Conservation (phyloP, 2,329 filamentous ascomycete species). For the Arthrinium phaeospermum region DNA sequence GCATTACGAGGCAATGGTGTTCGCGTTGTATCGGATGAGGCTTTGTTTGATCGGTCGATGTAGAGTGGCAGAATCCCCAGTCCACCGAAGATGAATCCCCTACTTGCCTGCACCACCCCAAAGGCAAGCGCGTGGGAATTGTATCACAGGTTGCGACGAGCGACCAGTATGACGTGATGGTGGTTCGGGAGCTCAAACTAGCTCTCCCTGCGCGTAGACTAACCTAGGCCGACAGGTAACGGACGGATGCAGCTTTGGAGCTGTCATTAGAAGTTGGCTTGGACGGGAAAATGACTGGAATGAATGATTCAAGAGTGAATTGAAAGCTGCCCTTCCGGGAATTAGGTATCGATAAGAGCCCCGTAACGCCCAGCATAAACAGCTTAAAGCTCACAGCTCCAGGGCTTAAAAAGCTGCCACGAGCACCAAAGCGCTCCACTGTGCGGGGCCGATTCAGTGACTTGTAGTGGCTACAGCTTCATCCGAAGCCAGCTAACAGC, state of each 20-base stretch:
- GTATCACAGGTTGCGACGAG: neutral
- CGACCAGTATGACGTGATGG: neutral
- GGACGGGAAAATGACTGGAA: neutral
- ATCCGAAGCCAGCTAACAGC: conserved; percentile 8
- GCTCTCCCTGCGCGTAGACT: conserved; percentile 2
- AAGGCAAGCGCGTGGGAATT: neutral
- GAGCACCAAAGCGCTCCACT: neutral
- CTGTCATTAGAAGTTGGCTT: conserved; percentile 7
- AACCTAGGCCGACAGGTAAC: conserved; percentile 1
- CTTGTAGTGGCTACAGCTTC: neutral
- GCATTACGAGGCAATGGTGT: conserved; percentile 4
- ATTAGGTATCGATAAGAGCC: conserved; percentile 10
- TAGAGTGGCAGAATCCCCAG: neutral
- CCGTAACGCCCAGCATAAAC: neutral
- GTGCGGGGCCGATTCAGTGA: neutral
- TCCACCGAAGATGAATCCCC: neutral
- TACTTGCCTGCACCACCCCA: neutral
- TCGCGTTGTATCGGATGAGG: neutral
- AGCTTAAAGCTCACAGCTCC: neutral
- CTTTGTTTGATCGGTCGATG: neutral
- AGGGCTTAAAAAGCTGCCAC: neutral
- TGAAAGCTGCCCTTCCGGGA: neutral
- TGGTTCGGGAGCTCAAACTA: conserved; percentile 1
- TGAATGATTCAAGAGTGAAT: conserved; percentile 7
- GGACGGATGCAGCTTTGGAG: conserved; percentile 11